Evolutionary conservation across 495 filamentous ascomycete genomes (phyloP).

Genomic region (Bryoglossum gracile): DNA sequence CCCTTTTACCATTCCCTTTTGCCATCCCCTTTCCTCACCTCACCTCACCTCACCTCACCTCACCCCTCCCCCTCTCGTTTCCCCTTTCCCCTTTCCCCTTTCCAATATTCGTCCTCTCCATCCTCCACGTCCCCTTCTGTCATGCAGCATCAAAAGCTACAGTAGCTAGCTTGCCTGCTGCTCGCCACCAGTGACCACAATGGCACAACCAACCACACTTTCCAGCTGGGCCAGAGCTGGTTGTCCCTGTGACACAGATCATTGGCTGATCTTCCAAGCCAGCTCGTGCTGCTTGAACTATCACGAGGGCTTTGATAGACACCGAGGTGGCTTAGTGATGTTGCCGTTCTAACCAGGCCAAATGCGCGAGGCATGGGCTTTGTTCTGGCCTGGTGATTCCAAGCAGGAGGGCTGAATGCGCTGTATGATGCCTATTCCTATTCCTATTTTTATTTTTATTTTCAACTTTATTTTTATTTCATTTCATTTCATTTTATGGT

Average conservation of each 20-base stretch:
- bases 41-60: too few relatives aligned
- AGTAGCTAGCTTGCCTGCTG: neutral
- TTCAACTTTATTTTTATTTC: too few relatives aligned
- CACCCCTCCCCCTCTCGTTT: too few relatives aligned
- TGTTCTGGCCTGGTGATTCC: neutral
- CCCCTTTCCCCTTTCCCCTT: neutral
- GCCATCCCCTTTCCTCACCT: too few relatives aligned
- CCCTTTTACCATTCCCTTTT: too few relatives aligned
- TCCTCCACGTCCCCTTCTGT: neutral
- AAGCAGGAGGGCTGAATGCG: too few relatives aligned
- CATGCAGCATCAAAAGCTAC: constrained; percentile 2
- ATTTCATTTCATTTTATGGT: too few relatives aligned
- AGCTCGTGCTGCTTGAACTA: constrained; percentile 7
- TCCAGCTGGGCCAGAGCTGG: too few relatives aligned
- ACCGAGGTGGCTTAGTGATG: constrained; percentile 5
- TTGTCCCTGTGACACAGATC: constrained; percentile 14
- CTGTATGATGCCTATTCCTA: too few relatives aligned
- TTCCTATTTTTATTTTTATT: too few relatives aligned
- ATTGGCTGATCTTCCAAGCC: constrained; percentile 9
- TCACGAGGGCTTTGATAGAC: constrained; percentile 16
- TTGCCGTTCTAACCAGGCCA: constrained; percentile 3
- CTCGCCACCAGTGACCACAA: neutral
- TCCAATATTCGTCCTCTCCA: neutral
- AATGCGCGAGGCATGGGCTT: neutral
- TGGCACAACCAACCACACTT: too few relatives aligned